These are phyloP conservation scores for Trichocladium antarcticum DNA, from an alignment of 495 filamentous ascomycete genomes.

Conservation along the genomic window DNA sequence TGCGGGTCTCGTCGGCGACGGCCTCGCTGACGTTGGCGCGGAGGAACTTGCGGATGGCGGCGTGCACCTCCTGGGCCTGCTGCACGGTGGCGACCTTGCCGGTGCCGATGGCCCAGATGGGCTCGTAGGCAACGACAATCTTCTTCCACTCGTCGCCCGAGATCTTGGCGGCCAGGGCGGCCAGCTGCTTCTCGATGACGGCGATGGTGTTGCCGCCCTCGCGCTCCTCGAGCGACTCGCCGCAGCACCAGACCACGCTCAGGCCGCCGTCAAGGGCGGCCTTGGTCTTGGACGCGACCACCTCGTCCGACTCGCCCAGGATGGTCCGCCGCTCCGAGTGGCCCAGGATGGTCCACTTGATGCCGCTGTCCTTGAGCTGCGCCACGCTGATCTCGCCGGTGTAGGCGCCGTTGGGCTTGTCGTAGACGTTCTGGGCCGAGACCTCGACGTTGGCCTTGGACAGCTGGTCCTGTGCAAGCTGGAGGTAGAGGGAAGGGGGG, in stretches of 20 bases:
- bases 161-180: conserved; percentile 55
- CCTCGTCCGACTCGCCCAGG: conserved; percentile 71
- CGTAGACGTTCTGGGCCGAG: conserved; percentile 88
- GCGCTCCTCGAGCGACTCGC: conserved; percentile 86
- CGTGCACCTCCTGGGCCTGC: conserved; percentile 93
- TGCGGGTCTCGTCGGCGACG: conserved; percentile 66
- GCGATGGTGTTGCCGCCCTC: conserved; percentile 78
- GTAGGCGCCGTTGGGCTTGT: conserved; percentile 93
- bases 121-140: conserved; percentile 96
- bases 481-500: conserved; percentile 81
- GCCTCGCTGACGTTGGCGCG: conserved; percentile 56
- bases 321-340: conserved; percentile 89
- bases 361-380: conserved; percentile 76
- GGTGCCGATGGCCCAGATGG: conserved; percentile 98
- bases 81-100: conserved; percentile 91
- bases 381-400: conserved; percentile 90
- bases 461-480: conserved; percentile 66
- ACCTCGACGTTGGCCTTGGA: conserved; percentile 51
- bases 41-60: conserved; percentile 84
- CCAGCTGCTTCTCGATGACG: conserved; percentile 73
- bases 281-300: conserved; percentile 88
- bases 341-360: conserved; percentile 82
- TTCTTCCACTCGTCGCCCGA: conserved; percentile 69
- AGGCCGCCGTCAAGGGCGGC: conserved; percentile 76
- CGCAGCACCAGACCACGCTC: conserved; percentile 89